Conservation (phyloP, 129 eudicot genomes). For the Daucus carota region DNA sequence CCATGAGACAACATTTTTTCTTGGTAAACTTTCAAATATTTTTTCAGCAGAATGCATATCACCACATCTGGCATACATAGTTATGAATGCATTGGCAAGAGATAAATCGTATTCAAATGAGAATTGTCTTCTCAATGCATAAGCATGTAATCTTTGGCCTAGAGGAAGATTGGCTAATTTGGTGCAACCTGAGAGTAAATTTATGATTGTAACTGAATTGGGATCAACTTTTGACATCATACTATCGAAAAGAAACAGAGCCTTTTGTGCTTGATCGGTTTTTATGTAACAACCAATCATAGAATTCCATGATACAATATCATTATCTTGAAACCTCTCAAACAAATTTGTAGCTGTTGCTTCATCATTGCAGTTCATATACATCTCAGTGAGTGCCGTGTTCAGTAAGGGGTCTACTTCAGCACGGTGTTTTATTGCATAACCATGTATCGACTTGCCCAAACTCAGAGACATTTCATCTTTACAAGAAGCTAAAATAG, state of each 20-base stretch:
- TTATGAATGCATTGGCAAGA: conserved; percentile 2
- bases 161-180: neutral
- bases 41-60: conserved; percentile 1
- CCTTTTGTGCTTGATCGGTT: neutral
- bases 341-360: conserved; percentile 1
- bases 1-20: neutral
- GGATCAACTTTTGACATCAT: conserved; percentile 2
- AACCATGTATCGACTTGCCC: neutral
- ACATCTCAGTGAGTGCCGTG: neutral
- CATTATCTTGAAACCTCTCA: neutral
- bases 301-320: neutral
- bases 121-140: neutral
- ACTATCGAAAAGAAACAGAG: neutral
- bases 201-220: neutral
- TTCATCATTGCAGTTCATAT: conserved; percentile 2
- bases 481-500: neutral
- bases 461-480: neutral
- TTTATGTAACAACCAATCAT: neutral
- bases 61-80: conserved; percentile 5
- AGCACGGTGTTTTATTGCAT: neutral
- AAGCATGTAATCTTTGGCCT: neutral
- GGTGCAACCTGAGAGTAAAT: neutral
- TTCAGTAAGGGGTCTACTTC: neutral
- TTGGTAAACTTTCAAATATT: conserved; percentile 2
- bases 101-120: neutral